These are phyloP conservation scores for Mucor velutinosus DNA, from an alignment of 371 early-diverging fungal genomes.

Conservation along the genomic window DNA sequence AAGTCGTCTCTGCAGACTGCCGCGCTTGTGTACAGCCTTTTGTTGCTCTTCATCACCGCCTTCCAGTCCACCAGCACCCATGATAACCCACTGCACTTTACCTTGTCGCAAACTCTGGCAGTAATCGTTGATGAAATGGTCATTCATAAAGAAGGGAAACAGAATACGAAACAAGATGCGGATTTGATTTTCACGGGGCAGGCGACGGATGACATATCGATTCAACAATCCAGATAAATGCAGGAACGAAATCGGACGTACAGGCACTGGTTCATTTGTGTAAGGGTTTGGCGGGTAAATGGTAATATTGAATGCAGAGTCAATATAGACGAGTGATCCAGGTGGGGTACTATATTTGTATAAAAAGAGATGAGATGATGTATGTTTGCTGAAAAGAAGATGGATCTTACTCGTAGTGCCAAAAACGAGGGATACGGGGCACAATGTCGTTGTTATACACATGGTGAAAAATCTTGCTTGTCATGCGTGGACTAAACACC, in stretches of 20 bases:
- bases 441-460: constrained; percentile 57
- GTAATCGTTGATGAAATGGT: constrained; percentile 64
- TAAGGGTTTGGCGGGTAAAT: constrained; percentile 63
- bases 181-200: constrained; percentile 49
- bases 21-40: not conserved
- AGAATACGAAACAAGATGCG: constrained; percentile 55
- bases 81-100: constrained; percentile 44
- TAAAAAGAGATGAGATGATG: not conserved
- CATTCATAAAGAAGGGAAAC: constrained; percentile 62
- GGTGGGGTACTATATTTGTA: constrained; percentile 48
- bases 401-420: constrained; percentile 21
- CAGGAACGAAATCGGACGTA: constrained; percentile 58
- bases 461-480: constrained; percentile 61
- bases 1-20: constrained; percentile 7
- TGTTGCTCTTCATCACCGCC: constrained; percentile 24
- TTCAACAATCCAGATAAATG: constrained; percentile 63
- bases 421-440: constrained; percentile 17
- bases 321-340: constrained; percentile 62
- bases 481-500: constrained; percentile 49
- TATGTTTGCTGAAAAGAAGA: not conserved
- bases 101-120: constrained; percentile 54
- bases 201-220: constrained; percentile 50
- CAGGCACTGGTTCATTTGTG: constrained; percentile 58
- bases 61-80: constrained; percentile 38
- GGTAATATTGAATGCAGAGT: constrained; percentile 52